phyloP scores from a whole-genome alignment of 495 filamentous ascomycete species.

The Penicillium canescens region DNA sequence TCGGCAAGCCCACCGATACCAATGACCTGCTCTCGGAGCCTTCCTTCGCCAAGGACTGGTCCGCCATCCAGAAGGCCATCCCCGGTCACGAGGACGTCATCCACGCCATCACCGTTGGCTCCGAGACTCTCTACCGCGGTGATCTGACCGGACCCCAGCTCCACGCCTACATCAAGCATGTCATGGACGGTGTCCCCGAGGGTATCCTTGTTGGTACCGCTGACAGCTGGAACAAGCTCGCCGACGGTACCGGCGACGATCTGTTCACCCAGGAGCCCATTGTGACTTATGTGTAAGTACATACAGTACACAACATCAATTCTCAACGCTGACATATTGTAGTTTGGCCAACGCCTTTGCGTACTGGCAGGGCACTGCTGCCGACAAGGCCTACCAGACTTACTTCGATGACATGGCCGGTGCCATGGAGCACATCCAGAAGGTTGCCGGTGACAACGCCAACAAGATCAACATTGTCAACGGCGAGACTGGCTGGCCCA shows the following conservation, averaged over 20 bases:
- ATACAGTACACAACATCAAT: background rate
- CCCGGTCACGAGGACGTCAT: slow-evolving; percentile 57
- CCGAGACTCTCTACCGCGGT: slow-evolving; percentile 73
- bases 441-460: slow-evolving; percentile 50
- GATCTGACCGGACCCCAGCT: slow-evolving; percentile 67
- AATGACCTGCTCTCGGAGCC: slow-evolving; percentile 40
- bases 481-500: slow-evolving; percentile 76
- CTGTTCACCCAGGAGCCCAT: slow-evolving; percentile 56
- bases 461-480: slow-evolving; percentile 67
- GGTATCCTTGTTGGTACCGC: slow-evolving; percentile 69
- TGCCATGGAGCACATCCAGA: slow-evolving; percentile 69
- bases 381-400: slow-evolving; percentile 62
- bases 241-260: slow-evolving; percentile 68
- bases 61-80: slow-evolving; percentile 55
- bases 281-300: slow-evolving; percentile 61
- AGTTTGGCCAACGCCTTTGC: slow-evolving; percentile 78
- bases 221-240: slow-evolving; percentile 81
- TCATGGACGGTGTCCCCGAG: slow-evolving; percentile 52
- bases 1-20: slow-evolving; percentile 44
- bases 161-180: slow-evolving; percentile 60
- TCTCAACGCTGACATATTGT: background rate
- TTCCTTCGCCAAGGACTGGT: slow-evolving; percentile 63
- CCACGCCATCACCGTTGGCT: slow-evolving; percentile 77
- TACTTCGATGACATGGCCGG: slow-evolving; percentile 76
- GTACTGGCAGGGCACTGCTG: slow-evolving; percentile 75